Percentiles rank a stretch among this genome's conserved stretches.
phyloP scores from a whole-genome alignment of 805 yeast species.

The Metschnikowia borealis region DNA sequence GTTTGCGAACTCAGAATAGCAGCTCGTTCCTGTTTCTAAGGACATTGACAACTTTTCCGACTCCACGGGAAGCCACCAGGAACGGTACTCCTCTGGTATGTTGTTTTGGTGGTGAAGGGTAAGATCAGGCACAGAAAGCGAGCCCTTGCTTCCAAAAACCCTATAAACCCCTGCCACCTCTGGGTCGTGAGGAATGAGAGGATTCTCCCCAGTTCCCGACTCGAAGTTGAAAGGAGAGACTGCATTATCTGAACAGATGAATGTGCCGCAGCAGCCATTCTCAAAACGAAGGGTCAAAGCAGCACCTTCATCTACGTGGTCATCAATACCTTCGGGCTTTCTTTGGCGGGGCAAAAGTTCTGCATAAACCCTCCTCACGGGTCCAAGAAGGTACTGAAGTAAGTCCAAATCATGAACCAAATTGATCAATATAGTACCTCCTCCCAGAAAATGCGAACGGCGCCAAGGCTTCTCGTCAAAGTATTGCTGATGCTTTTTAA shows the following conservation, averaged over 20 bases:
- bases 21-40: neutral
- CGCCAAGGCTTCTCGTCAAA: conserved; percentile 39
- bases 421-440: conserved; percentile 39
- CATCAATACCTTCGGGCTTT: conserved; percentile 12
- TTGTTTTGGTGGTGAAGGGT: conserved; percentile 32
- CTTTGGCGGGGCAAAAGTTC: conserved; percentile 34
- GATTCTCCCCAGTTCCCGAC: conserved; percentile 42
- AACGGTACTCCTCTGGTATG: conserved; percentile 16
- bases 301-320: conserved; percentile 41
- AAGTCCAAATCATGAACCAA: conserved; percentile 41
- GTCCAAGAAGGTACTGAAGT: conserved; percentile 38
- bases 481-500: conserved; percentile 33
- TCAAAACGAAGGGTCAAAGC: conserved; percentile 35
- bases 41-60: conserved; percentile 18
- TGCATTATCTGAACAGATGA: conserved; percentile 40
- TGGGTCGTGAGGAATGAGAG: conserved; percentile 32
- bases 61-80: conserved; percentile 29
- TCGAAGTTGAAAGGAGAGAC: conserved; percentile 40
- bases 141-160: conserved; percentile 37
- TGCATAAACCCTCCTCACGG: conserved; percentile 36
- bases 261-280: conserved; percentile 39
- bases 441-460: conserved; percentile 31
- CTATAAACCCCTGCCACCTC: conserved; percentile 34
- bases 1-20: neutral
- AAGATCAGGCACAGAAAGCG: conserved; percentile 39